Evolutionary conservation across 495 filamentous ascomycete genomes (phyloP), one percentile per base, ranked within the genome.

Genomic region (Halenospora varia): DNA sequence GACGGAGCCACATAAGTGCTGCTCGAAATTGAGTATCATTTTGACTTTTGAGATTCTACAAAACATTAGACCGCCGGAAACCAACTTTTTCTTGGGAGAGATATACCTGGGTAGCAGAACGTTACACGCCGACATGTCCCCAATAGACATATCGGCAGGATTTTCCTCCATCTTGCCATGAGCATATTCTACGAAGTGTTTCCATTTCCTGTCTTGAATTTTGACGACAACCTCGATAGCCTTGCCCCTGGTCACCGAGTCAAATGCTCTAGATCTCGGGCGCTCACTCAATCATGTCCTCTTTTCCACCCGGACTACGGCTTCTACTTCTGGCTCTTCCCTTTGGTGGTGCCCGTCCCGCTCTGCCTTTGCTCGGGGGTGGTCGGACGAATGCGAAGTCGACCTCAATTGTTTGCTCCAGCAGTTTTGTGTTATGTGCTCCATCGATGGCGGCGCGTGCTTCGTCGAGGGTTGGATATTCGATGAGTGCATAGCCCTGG

Each of bases 331-430:
- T 67, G 3, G 66, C 66, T 54, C 62, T 57, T 26, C 62, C 67
- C 53, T 66, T 64, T 10, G 49, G 29, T 18, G 60, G 57, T 50
- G 60, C 48, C 20, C 55, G 55, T 57, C 66, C 53, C 66, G 71
- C 66, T 63, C 63, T 46, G 57, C 58, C 60, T 57, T 64, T 59
- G 44, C 51, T 54, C 49, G 92, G 90, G 42, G 95, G 93, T 47
- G 95, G 92, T 49, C 95, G 83, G 41, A 99, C 95, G 71, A 99
- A 97, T 2, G 93, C 95, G 70, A 93, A 99, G 75, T 99, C 95
- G 45, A 96, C 91, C 48, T 80, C 70, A 47, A 99, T 85, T 1
- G 89, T 95, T 78, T 97, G 92, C 60, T 97, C 94, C 25, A 99
- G 84, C 26, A 97, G 73, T 71, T 96, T 92, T 25, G 82, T 81